Evolutionary conservation across 305 asterid species (phyloP).

Genomic region (Plantago coronopus): DNA sequence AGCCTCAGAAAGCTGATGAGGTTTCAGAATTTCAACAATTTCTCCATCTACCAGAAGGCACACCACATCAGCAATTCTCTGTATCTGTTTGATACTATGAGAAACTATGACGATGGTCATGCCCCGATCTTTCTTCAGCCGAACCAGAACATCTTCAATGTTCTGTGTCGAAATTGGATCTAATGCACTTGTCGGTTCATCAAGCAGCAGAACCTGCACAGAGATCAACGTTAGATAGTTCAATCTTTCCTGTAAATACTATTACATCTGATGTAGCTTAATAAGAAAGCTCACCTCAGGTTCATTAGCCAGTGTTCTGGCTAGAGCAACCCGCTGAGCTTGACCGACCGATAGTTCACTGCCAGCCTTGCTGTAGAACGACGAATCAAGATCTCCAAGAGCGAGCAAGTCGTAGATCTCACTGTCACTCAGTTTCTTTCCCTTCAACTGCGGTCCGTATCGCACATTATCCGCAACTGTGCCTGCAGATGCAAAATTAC

Average conservation of each 20-base stretch:
- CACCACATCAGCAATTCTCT: conserved; percentile 80
- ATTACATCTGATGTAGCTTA: not conserved
- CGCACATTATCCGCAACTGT: conserved; percentile 65
- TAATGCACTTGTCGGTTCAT: conserved; percentile 93
- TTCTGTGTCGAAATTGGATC: conserved; percentile 92
- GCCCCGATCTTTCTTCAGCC: conserved; percentile 60
- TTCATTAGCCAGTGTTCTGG: conserved; percentile 71
- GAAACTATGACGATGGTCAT: conserved; percentile 74
- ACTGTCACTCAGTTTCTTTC: conserved; percentile 47
- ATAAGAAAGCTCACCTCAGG: conserved; percentile 47
- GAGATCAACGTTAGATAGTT: too few relatives aligned
- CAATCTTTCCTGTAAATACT: too few relatives aligned
- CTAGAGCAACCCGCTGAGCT: conserved; percentile 79
- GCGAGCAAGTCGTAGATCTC: conserved; percentile 51
- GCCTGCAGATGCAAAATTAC: conserved; percentile 38
- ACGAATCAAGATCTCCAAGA: conserved; percentile 59
- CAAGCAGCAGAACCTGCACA: conserved; percentile 68
- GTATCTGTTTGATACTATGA: conserved; percentile 86
- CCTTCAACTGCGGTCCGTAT: conserved; percentile 60
- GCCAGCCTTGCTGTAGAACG: conserved; percentile 51
- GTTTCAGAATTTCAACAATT: conserved; percentile 67
- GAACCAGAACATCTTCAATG: conserved; percentile 71
- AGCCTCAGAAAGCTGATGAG: conserved; percentile 61
- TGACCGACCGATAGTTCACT: conserved; percentile 75
- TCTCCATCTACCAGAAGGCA: conserved; percentile 76